phyloP scores from a whole-genome alignment of 1,284 basidiomycete genomes.

The Cutaneotrichosporon sp. region DNA sequence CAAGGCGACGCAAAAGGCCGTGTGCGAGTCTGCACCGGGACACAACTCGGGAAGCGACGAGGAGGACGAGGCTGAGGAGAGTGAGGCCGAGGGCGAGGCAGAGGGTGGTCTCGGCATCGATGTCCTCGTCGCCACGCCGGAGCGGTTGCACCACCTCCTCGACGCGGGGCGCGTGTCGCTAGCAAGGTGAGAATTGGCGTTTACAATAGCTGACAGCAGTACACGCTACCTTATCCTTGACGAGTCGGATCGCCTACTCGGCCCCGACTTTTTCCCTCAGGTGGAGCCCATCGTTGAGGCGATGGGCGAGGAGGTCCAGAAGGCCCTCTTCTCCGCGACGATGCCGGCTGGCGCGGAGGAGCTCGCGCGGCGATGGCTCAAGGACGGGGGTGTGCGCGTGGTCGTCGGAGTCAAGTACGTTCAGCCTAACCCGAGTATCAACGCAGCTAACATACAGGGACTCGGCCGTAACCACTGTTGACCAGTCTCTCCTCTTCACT shows the following conservation, averaged over 20 bases:
- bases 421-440: not conserved
- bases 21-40: slow-evolving; percentile 46
- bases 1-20: slow-evolving; percentile 64
- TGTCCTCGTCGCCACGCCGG: slow-evolving; percentile 52
- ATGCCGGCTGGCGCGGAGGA: slow-evolving; percentile 86
- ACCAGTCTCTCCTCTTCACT: slow-evolving; percentile 85
- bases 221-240: slow-evolving; percentile 81
- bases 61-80: slow-evolving; percentile 24
- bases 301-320: slow-evolving; percentile 70
- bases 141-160: slow-evolving; percentile 59
- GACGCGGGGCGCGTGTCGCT: slow-evolving; percentile 67
- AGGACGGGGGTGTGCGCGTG: slow-evolving; percentile 72
- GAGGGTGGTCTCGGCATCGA: slow-evolving; percentile 41
- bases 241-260: slow-evolving; percentile 87
- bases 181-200: slow-evolving; percentile 61
- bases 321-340: slow-evolving; percentile 91
- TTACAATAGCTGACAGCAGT: slow-evolving; percentile 53
- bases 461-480: slow-evolving; percentile 69
- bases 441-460: slow-evolving; percentile 61
- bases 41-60: slow-evolving; percentile 25
- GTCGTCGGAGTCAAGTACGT: slow-evolving; percentile 91
- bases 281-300: slow-evolving; percentile 81
- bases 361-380: slow-evolving; percentile 78
- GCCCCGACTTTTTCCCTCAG: slow-evolving; percentile 83
- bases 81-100: slow-evolving; percentile 14